A percentile compares a stretch with the other conserved stretches of the same genome.
phyloP scores from a whole-genome alignment of 140 eudicot species.

The Flaveria floridana region DNA sequence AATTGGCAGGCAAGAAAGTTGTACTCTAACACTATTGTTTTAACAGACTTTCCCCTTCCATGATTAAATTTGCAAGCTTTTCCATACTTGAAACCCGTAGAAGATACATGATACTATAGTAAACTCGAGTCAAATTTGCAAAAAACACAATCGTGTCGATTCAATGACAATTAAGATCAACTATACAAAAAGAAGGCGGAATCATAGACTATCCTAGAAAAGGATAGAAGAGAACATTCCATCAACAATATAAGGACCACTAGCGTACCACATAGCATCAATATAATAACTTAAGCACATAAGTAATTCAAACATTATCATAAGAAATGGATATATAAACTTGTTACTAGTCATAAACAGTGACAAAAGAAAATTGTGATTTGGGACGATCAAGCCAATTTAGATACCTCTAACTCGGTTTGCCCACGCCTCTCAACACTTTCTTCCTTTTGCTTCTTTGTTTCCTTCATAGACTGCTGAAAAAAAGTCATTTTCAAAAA shows the following conservation, averaged over 20 bases:
- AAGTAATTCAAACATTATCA: not conserved
- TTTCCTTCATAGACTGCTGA: conserved; percentile 44
- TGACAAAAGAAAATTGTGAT: not conserved
- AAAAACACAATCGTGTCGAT: conserved; percentile 5
- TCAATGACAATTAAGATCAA: not conserved
- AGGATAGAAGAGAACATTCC: not conserved
- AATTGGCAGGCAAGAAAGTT: conserved; percentile 66
- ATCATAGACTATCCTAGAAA: not conserved
- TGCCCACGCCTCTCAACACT: conserved; percentile 43
- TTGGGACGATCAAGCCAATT: not conserved
- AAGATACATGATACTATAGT: conserved; percentile 65
- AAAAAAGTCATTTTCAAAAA: not conserved
- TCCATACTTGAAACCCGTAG: conserved; percentile 80
- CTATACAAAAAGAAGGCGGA: not conserved
- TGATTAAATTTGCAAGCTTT: conserved; percentile 73
- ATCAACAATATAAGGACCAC: not conserved
- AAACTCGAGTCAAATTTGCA: conserved; percentile 19
- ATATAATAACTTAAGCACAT: not conserved
- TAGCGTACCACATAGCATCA: not conserved
- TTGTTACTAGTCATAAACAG: not conserved
- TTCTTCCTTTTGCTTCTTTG: conserved; percentile 44
- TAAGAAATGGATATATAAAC: not conserved
- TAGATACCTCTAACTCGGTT: conserved; percentile 73
- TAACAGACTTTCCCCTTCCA: conserved; percentile 44
- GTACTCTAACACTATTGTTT: conserved; percentile 43